Conservation (phyloP, 1,284 basidiomycete species). For the Sporisorium reilianum region DNA sequence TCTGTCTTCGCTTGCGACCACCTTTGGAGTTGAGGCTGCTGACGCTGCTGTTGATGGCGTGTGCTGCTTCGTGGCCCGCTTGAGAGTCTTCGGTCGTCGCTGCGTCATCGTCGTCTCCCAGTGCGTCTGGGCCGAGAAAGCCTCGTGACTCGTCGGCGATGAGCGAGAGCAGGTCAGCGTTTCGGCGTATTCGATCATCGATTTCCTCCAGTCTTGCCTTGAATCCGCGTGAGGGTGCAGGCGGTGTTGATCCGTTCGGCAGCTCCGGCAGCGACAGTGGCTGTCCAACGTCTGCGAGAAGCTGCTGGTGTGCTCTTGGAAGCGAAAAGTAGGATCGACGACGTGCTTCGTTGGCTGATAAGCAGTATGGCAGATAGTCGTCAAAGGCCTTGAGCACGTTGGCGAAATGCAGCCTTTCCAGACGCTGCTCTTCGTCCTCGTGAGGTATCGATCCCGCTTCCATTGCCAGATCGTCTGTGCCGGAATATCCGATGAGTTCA, state of each 20-base stretch:
- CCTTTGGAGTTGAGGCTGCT: conserved; percentile 9
- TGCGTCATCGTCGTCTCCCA: conserved; percentile 12
- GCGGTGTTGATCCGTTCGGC: background rate
- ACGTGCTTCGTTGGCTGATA: conserved; percentile 59
- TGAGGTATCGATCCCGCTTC: conserved; percentile 4
- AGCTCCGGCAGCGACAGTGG: conserved; percentile 49
- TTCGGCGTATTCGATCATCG: conserved; percentile 67
- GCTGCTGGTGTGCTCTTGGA: conserved; percentile 56
- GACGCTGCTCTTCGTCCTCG: conserved; percentile 36
- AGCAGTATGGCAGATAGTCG: conserved; percentile 64
- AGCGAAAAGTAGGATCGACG: conserved; percentile 58
- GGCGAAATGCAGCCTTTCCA: conserved; percentile 61
- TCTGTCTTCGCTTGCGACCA: conserved; percentile 30
- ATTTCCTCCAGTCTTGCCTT: conserved; percentile 61
- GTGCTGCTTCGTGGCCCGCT: conserved; percentile 2
- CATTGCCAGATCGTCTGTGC: background rate
- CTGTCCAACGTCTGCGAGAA: conserved; percentile 49
- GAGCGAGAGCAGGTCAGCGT: conserved; percentile 59
- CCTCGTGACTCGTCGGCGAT: conserved; percentile 60
- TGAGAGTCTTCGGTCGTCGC: conserved; percentile 7
- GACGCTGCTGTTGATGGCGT: conserved; percentile 13
- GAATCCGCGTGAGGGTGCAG: conserved; percentile 32
- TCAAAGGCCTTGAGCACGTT: conserved; percentile 63
- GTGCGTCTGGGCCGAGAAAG: conserved; percentile 52
- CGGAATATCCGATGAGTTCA: background rate